These are phyloP conservation scores for Colletotrichum orbiculare DNA, from an alignment of 2,329 filamentous ascomycete species.

Conservation along the genomic window DNA sequence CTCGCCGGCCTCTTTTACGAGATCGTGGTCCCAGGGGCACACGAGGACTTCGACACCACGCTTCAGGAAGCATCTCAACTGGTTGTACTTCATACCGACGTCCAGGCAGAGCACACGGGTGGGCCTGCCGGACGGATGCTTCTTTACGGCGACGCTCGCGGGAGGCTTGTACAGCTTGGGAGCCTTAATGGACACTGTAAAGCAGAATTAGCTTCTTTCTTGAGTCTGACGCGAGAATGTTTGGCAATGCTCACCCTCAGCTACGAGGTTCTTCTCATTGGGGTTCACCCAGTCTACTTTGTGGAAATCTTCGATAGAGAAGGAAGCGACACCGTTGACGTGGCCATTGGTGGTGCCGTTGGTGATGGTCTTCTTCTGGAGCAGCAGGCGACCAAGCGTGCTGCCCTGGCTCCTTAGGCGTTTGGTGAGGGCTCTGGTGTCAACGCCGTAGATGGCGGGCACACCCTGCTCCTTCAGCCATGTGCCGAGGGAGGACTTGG, in stretches of 20 bases:
- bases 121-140: conserved; percentile 87
- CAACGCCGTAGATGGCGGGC: conserved; percentile 93
- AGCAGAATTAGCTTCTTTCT: conserved; percentile 50
- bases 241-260: conserved; percentile 78
- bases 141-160: conserved; percentile 72
- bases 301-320: conserved; percentile 70
- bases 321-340: conserved; percentile 36
- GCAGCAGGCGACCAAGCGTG: conserved; percentile 92
- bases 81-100: conserved; percentile 98
- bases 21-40: conserved; percentile 96
- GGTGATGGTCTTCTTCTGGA: conserved; percentile 68
- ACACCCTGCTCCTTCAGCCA: conserved; percentile 98
- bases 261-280: conserved; percentile 91
- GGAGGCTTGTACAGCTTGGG: conserved; percentile 88
- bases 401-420: conserved; percentile 92
- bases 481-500: conserved; percentile 86
- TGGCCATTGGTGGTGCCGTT: conserved; percentile 55
- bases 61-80: conserved; percentile 90
- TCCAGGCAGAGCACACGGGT: conserved; percentile 93
- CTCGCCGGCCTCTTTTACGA: conserved; percentile 78
- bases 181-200: conserved; percentile 84
- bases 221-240: conserved; percentile 37
- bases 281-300: conserved; percentile 89
- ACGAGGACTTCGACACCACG: conserved; percentile 94
- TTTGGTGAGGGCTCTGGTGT: conserved; percentile 94